Evolutionary conservation across 2,329 filamentous ascomycete species (phyloP), one percentile per base, ranked within the genome.

Genomic region (Aspergillus ibericus): DNA sequence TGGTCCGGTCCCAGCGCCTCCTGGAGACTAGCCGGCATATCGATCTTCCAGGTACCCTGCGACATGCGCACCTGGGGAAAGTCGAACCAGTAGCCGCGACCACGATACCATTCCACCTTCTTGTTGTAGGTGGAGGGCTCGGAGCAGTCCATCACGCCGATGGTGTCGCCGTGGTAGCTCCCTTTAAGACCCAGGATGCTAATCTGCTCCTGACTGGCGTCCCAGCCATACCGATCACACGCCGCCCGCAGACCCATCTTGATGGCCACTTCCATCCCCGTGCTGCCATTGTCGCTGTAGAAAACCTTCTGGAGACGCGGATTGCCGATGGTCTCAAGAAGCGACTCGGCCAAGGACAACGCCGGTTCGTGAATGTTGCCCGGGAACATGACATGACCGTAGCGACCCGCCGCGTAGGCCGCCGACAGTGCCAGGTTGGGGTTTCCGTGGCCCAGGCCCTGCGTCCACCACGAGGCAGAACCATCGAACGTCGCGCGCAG

Each of bases 401-500:
- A 96, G 27, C 91, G 83, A 7, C 91, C 91, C 1, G 91, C 90
- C 0, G 92, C 91, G 68, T 95, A 88, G 0, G 91, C 89, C 1
- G 91, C 90, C 0, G 89, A 86, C 1, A 95, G 82, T 0, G 90
- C 84, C 1, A 96, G 79, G 0, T 81, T 77, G 0, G 90, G 84
- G 65, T 91, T 92, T 5, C 87, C 89, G 64, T 96, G 92, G 1
- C 92, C 91, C 0, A 96, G 82, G 2, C 91, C 91, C 74, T 96
- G 92, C 0, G 91, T 96, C 91, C 92, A 96, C 91, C 92, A 96
- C 0, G 90, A 93, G 1, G 91, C 91, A 0, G 91, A 95, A 2
- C 88, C 91, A 66, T 96, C 92, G 56, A 95, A 92, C 0, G 89
- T 88, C 1, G 90, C 83, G 47, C 81, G 82, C 0, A 91, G 75